phyloP scores from a whole-genome alignment of 768 basidiomycete genomes.

The Xerocomellus amylosporus region DNA sequence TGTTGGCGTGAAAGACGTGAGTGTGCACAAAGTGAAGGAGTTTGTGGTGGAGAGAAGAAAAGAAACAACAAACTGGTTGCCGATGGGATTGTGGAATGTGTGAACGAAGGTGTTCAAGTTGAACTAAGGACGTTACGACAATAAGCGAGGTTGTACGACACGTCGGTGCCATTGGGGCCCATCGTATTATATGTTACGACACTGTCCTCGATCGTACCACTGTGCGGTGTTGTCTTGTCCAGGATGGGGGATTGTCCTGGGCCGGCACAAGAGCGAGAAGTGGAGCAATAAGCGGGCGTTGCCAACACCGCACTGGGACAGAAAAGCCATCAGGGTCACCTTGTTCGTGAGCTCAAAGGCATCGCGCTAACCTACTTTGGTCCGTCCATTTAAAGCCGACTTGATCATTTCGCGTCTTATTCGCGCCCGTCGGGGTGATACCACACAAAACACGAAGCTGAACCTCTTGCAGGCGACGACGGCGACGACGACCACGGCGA shows the following conservation, averaged over 20 bases:
- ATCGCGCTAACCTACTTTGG: background rate
- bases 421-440: background rate
- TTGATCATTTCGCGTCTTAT: background rate
- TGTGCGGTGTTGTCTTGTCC: conserved; percentile 10
- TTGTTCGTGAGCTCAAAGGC: conserved; percentile 5
- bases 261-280: background rate
- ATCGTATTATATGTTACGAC: conserved; percentile 7
- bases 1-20: conserved; percentile 25
- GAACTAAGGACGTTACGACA: conserved; percentile 6
- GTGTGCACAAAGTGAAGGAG: conserved; percentile 16
- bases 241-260: background rate
- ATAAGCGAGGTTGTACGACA: conserved; percentile 23
- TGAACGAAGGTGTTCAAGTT: background rate
- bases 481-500: background rate
- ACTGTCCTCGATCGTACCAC: background rate
- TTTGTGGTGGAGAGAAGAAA: conserved; percentile 7
- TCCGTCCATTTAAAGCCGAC: background rate
- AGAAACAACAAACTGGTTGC: conserved; percentile 14
- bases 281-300: conserved; percentile 8
- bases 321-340: conserved; percentile 1
- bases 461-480: background rate
- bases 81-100: conserved; percentile 6
- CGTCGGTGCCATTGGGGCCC: background rate
- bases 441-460: background rate
- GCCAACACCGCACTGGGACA: conserved; percentile 13